These are phyloP conservation scores for Ceriops zippeliana DNA, from an alignment of 345 rosid genomes.

Conservation along the genomic window DNA sequence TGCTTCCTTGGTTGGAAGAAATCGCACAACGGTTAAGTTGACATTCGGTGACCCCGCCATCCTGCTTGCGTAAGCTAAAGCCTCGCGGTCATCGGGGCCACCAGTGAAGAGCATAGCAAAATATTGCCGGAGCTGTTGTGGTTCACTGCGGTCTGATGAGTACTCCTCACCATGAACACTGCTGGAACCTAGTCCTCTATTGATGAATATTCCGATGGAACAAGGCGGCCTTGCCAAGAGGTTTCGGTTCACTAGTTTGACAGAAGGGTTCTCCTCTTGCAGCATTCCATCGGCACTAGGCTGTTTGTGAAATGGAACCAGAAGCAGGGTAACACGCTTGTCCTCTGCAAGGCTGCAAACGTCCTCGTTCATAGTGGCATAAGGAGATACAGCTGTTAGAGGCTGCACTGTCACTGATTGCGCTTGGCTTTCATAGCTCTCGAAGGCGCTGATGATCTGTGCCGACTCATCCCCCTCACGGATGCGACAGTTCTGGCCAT, in stretches of 20 bases:
- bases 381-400: slow-evolving; percentile 31
- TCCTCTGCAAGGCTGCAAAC: slow-evolving; percentile 28
- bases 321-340: slow-evolving; percentile 19
- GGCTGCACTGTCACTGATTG: slow-evolving; percentile 13
- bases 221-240: slow-evolving; percentile 22
- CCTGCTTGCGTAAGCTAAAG: slow-evolving; percentile 27
- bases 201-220: slow-evolving; percentile 30
- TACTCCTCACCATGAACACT: neutral
- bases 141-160: neutral
- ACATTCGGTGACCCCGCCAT: slow-evolving; percentile 16
- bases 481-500: neutral
- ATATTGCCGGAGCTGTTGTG: neutral
- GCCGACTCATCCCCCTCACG: slow-evolving; percentile 16
- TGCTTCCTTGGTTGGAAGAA: slow-evolving; percentile 13
- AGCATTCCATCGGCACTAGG: slow-evolving; percentile 3
- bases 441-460: slow-evolving; percentile 21
- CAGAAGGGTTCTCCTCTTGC: slow-evolving; percentile 9
- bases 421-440: slow-evolving; percentile 2
- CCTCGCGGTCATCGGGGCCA: slow-evolving; percentile 31
- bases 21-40: slow-evolving; percentile 19
- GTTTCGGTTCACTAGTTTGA: slow-evolving; percentile 18
- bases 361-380: slow-evolving; percentile 33
- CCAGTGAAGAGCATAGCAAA: slow-evolving; percentile 30
- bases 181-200: slow-evolving; percentile 21
- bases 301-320: slow-evolving; percentile 32